Evolutionary conservation across 2,329 filamentous ascomycete species (phyloP), one percentile per base, ranked within the genome.

Genomic region (Sclerotiophoma versabilis): DNA sequence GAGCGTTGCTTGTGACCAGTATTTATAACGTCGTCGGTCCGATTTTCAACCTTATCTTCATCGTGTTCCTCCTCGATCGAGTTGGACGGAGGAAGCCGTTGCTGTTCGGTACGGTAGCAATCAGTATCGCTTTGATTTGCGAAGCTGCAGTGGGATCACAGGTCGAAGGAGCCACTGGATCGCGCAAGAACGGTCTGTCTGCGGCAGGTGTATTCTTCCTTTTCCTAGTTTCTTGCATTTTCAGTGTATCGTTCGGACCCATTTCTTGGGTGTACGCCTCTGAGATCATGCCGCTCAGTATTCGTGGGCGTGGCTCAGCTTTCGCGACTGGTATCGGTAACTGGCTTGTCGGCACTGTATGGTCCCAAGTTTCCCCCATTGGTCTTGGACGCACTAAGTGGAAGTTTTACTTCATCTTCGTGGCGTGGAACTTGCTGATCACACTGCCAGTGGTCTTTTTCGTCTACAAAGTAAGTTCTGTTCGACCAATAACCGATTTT

Each of bases 121-220:
- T 87, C 37, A 81, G 80, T 9, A 73, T 86, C 37, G 83, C 83
- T 0, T 72, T 88, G 0, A 78, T 86, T 59, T 83, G 85, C 54
- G 85, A 89, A 70, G 85, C 83, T 1, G 77, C 75, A 1, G 80
- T 88, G 51, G 86, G 71, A 8, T 72, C 69, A 0, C 71, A 73
- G 50, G 58, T 73, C 23, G 41, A 54, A 29, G 42, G 41, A 25
- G 72, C 72, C 11, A 72, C 70, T 0, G 69, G 72, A 6, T 66
- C 66, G 8, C 63, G 65, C 10, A 68, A 58, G 32, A 53, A 79
- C 59, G 74, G 77, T 44, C 70, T 85, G 33, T 85, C 85, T 37
- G 83, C 86, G 32, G 83, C 80, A 0, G 86, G 84, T 11, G 84
- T 89, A 15, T 85, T 86, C 61, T 88, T 89, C 73, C 71, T 89